Evolutionary conservation across 148 eudicot species (phyloP).

Genomic region (Rhododendron vialii): DNA sequence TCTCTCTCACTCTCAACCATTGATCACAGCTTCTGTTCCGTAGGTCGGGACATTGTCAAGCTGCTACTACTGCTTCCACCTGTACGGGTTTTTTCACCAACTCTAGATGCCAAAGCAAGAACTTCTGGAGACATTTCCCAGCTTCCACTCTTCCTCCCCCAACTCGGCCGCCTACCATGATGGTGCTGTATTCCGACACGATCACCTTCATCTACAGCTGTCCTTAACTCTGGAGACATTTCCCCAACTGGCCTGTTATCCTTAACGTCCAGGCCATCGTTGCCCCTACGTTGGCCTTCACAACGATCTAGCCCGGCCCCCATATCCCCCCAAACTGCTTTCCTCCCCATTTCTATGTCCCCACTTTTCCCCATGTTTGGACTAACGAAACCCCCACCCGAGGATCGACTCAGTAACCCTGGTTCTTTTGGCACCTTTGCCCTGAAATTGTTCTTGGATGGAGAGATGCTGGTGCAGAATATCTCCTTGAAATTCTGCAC

Average conservation of each 20-base stretch:
- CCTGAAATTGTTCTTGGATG: slow-evolving; percentile 79
- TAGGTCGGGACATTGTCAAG: slow-evolving; percentile 21
- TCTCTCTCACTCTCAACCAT: not conserved
- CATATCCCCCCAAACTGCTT: slow-evolving; percentile 93
- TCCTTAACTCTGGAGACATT: slow-evolving; percentile 74
- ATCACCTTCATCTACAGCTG: slow-evolving; percentile 73
- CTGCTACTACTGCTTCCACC: slow-evolving; percentile 48
- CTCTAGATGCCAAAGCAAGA: slow-evolving; percentile 73
- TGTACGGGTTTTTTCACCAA: slow-evolving; percentile 42
- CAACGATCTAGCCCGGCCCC: slow-evolving; percentile 56
- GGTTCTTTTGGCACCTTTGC: slow-evolving; percentile 65
- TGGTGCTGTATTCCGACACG: slow-evolving; percentile 58
- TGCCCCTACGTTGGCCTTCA: slow-evolving; percentile 57
- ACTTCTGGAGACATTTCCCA: slow-evolving; percentile 99
- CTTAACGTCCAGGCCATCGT: slow-evolving; percentile 52
- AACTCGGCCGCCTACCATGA: slow-evolving; percentile 53
- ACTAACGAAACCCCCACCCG: slow-evolving; percentile 76
- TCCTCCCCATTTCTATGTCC: slow-evolving; percentile 95
- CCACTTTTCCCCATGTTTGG: slow-evolving; percentile 90
- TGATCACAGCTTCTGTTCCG: slow-evolving; percentile 24
- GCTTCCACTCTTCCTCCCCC: slow-evolving; percentile 95
- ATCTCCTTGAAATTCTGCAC: slow-evolving; percentile 75
- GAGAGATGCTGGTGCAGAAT: slow-evolving; percentile 54
- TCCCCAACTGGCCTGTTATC: slow-evolving; percentile 47
- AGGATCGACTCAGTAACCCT: slow-evolving; percentile 44